phyloP scores from a whole-genome alignment of 768 basidiomycete species.

The Termitomyces sp. region DNA sequence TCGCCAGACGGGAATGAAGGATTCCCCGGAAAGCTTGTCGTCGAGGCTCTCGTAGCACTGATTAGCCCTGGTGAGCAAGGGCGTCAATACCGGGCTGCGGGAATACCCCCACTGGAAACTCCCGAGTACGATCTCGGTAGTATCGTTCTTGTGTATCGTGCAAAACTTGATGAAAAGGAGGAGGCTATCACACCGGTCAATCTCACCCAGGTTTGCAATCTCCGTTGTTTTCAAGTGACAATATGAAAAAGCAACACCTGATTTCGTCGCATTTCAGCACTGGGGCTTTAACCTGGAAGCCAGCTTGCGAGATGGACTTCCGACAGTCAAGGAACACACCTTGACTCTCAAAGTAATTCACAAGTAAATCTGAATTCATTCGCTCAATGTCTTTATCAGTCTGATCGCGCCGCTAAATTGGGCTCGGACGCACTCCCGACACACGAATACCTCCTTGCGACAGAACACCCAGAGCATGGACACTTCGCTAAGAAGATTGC shows the following conservation, averaged over 20 bases:
- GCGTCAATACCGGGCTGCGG: constrained; percentile 18
- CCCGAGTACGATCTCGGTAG: constrained; percentile 55
- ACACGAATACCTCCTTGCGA: constrained; percentile 42
- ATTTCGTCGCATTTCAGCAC: constrained; percentile 38
- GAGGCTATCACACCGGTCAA: constrained; percentile 66
- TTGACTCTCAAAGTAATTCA: constrained; percentile 33
- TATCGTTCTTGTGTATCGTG: constrained; percentile 63
- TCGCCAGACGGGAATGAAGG: constrained; percentile 70
- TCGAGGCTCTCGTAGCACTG: constrained; percentile 54
- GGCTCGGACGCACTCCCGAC: constrained; percentile 45
- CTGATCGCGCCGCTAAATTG: constrained; percentile 50
- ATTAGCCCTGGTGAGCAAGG: constrained; percentile 31
- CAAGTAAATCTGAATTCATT: background rate
- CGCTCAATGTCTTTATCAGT: constrained; percentile 24
- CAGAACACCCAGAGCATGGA: constrained; percentile 42
- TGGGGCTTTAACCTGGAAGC: constrained; percentile 83
- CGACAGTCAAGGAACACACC: constrained; percentile 42
- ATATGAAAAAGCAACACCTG: background rate
- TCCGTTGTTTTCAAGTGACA: background rate
- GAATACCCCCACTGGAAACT: constrained; percentile 16
- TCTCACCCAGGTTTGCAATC: constrained; percentile 56
- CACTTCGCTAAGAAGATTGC: constrained; percentile 51
- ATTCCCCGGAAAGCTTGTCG: constrained; percentile 53
- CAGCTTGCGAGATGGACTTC: constrained; percentile 43
- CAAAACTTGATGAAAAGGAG: constrained; percentile 47